Base-by-base conservation (phyloP, 169 alveolate genomes). In the Plasmodium reichenowi region DNA sequence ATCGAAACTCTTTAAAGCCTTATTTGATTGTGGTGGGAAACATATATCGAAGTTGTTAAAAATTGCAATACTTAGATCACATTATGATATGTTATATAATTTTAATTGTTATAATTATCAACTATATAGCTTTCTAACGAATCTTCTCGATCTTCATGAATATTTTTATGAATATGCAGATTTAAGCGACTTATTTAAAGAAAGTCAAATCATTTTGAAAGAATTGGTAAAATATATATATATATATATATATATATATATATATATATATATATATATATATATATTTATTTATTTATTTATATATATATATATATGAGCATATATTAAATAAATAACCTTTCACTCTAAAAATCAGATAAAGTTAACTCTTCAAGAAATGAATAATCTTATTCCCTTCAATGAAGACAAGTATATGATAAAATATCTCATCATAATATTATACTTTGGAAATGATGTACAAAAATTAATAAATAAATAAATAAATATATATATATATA, bases 1-100 rank as follows among this genome's bases (percentile, higher is more conserved):
- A 15, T 59, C 92, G 6, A 59, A 52, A 38, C 58, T 86, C 0
- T 86, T 86, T 20, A 86, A 86, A 66, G 86, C 92, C 22, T 32
- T 86, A 63, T 86, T 71, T 63, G 87, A 86, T 63, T 86, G 92
- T 71, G 92, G 92, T 20, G 92, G 92, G 8, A 86, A 62, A 72
- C 87, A 86, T 32, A 72, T 86, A 48, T 86, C 92, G 1, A 60
- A 60, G 56, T 71, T 86, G n/a, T 22, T 86, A 22, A 71, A 71
- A 73, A 86, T 86, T 26, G 92, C 62, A n/a, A 38, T 74, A 3
- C n/a, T 59, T 17, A 59, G 87, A 15, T 56, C 92, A 8, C 92
- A 86, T 29, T 72, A 71, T 56, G 92, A 86, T 38, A 71, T 86
- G 92, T 24, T 71, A 12, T 86, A 86, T 59, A 86, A 60, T 47